phyloP scores from a whole-genome alignment of 257 asterid species.

The Solanum tarijense region DNA sequence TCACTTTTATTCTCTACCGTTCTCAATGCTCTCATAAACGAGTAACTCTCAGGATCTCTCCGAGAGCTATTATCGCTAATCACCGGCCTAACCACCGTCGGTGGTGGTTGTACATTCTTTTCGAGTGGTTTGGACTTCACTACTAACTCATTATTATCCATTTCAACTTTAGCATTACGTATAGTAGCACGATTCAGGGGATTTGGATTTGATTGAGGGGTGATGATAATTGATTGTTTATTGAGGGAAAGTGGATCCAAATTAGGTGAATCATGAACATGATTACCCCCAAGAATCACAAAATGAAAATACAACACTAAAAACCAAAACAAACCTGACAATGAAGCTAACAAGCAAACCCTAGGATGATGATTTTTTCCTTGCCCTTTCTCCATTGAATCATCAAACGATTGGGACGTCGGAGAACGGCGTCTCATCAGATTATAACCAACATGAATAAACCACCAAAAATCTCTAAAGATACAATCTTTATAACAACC shows the following conservation, averaged over 20 bases:
- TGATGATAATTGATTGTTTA: neutral
- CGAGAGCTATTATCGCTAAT: neutral
- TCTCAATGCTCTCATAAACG: constrained; percentile 63
- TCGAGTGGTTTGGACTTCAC: neutral
- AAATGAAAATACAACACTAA: constrained; percentile 50
- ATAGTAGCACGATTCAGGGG: constrained; percentile 3
- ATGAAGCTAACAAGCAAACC: constrained; percentile 38
- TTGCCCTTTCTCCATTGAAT: constrained; percentile 52
- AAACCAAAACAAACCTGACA: constrained; percentile 57
- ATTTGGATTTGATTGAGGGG: neutral
- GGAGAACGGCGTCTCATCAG: constrained; percentile 58
- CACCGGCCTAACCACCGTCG: neutral
- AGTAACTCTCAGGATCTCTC: constrained; percentile 22
- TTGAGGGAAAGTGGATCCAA: constrained; percentile 18
- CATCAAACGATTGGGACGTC: constrained; percentile 14
- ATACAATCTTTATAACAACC: neutral
- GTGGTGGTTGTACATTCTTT: neutral
- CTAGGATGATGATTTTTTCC: constrained; percentile 44
- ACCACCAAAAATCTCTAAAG: neutral
- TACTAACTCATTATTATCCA: neutral
- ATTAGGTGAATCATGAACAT: constrained; percentile 14
- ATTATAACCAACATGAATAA: neutral
- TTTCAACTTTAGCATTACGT: constrained; percentile 1
- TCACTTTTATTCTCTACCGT: constrained; percentile 66
- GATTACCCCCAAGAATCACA: constrained; percentile 25